A percentile compares a stretch with the other conserved stretches of the same genome.
Evolutionary conservation across 2,329 filamentous ascomycete species (phyloP).

Genomic region (Chaetoscypha palmicola): DNA sequence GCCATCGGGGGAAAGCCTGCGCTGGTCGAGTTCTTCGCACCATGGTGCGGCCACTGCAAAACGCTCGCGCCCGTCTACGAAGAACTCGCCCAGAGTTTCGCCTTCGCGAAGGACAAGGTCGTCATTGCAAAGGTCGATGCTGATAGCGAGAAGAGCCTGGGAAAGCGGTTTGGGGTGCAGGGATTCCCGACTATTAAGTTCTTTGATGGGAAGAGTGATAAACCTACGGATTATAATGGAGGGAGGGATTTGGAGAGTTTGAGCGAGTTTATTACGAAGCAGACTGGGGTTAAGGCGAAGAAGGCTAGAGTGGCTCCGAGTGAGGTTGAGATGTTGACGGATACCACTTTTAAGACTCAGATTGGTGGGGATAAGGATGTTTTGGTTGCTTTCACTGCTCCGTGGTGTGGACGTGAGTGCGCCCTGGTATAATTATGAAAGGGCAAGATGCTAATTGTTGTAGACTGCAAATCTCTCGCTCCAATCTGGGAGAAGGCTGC

Average conservation of each 20-base stretch:
- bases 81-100: slow-evolving; percentile 71
- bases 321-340: slow-evolving; percentile 71
- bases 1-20: slow-evolving; percentile 91
- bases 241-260: slow-evolving; percentile 85
- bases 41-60: slow-evolving; percentile 99
- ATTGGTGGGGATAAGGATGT: slow-evolving; percentile 85
- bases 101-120: slow-evolving; percentile 63
- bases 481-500: slow-evolving; percentile 87
- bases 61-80: slow-evolving; percentile 91
- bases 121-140: slow-evolving; percentile 95
- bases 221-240: slow-evolving; percentile 76
- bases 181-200: slow-evolving; percentile 97
- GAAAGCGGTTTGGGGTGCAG: slow-evolving; percentile 79
- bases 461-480: slow-evolving; percentile 95
- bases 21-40: slow-evolving; percentile 95
- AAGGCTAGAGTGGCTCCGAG: slow-evolving; percentile 65
- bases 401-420: slow-evolving; percentile 87
- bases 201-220: slow-evolving; percentile 91
- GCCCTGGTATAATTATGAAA: background rate
- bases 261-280: slow-evolving; percentile 71
- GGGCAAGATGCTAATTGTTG: slow-evolving; percentile 13
- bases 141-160: slow-evolving; percentile 77
- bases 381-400: slow-evolving; percentile 92
- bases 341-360: slow-evolving; percentile 67
- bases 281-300: slow-evolving; percentile 79